Evolutionary conservation across 2,329 filamentous ascomycete genomes (phyloP), one percentile per base, ranked within the genome.

Genomic region (Neonectria sp.): DNA sequence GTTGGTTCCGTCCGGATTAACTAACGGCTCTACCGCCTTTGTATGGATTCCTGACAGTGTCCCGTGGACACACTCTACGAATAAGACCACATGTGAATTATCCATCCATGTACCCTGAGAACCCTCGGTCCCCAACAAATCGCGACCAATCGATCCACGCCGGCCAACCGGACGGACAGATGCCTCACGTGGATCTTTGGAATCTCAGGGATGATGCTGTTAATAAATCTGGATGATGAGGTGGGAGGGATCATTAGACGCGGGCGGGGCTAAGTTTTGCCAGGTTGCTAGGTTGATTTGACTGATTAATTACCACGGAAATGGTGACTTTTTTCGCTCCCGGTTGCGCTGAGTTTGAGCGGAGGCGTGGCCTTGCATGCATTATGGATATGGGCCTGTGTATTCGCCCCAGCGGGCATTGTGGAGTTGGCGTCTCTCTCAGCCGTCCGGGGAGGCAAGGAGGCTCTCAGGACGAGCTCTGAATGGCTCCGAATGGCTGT

Each of bases 81-180:
- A 27, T 13, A 15, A 21, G 37, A 8, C 25, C 43, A 59, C 29
- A 46, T 53, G 62, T 40, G 37, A 40, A 40, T 40, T 6, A 40
- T n/a, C 8, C 35, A 55, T 63, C n/a, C 40, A 46, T 48, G 33
- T 66, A 63, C 57, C 51, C 62, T 40, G 65, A 65, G 57, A 48
- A 65, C 62, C 72, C 70, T 73, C 68, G 69, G 71, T 59, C 68
- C 63, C 60, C 67, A 68, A 73, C 71, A 73, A 72, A 69, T 68
- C 67, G 52, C 51, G 46, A 40, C 40, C 53, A 40, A 43, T 60
- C 33, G 33, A 60, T 52, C 27, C 48, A 43, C 31, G 31, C 7
- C 17, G 29, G 43, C 62, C 40, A 55, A 63, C 46, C 15, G 17
- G 49, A 31, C 29, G 49, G 27, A 52, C 43, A 55, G 24, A 56